Percentiles rank a stretch among this genome's conserved stretches.
Evolutionary conservation across 148 eudicot species (phyloP).

Genomic region (Silene uniflora): DNA sequence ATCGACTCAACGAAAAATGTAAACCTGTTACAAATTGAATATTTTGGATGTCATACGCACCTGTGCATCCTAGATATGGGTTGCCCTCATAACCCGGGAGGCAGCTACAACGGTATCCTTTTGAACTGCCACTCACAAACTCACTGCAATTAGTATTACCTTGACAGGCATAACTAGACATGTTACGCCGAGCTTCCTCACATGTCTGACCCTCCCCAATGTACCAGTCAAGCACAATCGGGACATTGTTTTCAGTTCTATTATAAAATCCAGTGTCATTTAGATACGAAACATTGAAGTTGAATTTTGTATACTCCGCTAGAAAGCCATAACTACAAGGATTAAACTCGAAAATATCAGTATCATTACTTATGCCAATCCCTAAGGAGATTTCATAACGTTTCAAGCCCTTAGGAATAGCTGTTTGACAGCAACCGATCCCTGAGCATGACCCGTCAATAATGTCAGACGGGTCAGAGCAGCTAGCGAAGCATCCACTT

Average conservation of each 20-base stretch:
- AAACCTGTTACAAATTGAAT: not conserved
- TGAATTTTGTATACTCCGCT: slow-evolving; percentile 33
- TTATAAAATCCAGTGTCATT: slow-evolving; percentile 21
- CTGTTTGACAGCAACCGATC: slow-evolving; percentile 49
- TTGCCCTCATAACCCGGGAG: slow-evolving; percentile 17
- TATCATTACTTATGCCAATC: rapidly evolving
- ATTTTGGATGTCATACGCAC: not conserved
- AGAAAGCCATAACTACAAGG: slow-evolving; percentile 50
- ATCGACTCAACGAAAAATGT: not conserved
- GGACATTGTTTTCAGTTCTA: slow-evolving; percentile 10
- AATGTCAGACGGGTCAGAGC: slow-evolving; percentile 34
- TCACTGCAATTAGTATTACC: slow-evolving; percentile 22
- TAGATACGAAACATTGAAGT: slow-evolving; percentile 34
- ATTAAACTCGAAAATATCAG: slow-evolving; percentile 20
- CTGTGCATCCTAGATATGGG: slow-evolving; percentile 18
- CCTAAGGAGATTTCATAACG: not conserved
- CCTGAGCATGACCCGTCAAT: slow-evolving; percentile 39
- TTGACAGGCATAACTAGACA: slow-evolving; percentile 16
- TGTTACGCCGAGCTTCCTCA: not conserved
- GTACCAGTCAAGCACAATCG: slow-evolving; percentile 31
- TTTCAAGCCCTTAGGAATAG: slow-evolving; percentile 41
- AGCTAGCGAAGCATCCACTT: slow-evolving; percentile 29
- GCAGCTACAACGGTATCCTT: slow-evolving; percentile 32
- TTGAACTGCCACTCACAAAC: slow-evolving; percentile 5
- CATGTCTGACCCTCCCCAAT: slow-evolving; percentile 25